Base-by-base conservation (phyloP, 129 eudicot genomes). In the Escallonia rubra region DNA sequence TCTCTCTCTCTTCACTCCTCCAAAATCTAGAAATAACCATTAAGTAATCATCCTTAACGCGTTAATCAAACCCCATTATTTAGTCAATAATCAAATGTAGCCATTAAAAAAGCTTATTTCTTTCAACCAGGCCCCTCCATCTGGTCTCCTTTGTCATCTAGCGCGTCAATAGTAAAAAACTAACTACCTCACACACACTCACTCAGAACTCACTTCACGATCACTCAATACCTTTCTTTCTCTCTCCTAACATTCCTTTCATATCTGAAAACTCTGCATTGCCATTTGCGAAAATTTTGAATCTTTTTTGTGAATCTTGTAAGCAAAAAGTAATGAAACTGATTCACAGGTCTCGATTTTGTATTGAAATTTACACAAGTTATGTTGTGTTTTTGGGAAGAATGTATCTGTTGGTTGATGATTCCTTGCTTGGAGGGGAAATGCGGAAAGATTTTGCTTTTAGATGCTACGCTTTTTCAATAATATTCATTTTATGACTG, bases 391-490 rank as follows among this genome's bases (percentile, higher is more conserved):
- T 23, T 23, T 1, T 23, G 34, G 34, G 34, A 53, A 53, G 12
- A 53, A 4, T 53, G 16, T 13, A 63, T 5, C 42, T 5, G 9
- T 44, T 63, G 58, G 69, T 48, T 65, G 54, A 5, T 75, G 69
- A 68, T 76, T 68, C 65, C 68, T 81, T 83, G 76, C 68, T 66
- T 78, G 75, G 65, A 79, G 72, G 64, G 34, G 34, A 23, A 73
- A 74, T 81, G 83, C 78, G 79, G 71, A 78, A 87, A 87, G 95
- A 53, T 84, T 56, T 72, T 62, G 45, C 8, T 76, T 77, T 81
- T 81, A 66, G 41, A 10, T 8, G 55, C 12, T 41, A 8, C 64
- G 2, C 34, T 53, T 71, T 8, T 58, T 68, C 34, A 12, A 41
- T 51, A 71, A 70, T 69, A 80, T 77, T 75, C 62, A 77, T 75